Evolutionary conservation across 306 rosid species (phyloP), one percentile per base, ranked within the genome.

Genomic region (Medicago arabica): DNA sequence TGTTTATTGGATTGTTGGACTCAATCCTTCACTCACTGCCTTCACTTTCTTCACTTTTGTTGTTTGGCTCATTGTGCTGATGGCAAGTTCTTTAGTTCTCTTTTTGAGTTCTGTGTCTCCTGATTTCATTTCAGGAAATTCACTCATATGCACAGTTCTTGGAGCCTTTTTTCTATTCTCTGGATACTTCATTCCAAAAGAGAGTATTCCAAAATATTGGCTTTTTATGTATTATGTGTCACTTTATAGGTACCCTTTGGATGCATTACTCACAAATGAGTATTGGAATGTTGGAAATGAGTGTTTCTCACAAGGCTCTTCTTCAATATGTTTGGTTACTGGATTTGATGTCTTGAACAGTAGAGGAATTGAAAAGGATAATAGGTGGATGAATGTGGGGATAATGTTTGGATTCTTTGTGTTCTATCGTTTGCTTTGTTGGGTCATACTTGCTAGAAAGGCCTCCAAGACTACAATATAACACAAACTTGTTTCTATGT

Each of bases 171-270:
- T 94, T 46, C 86, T 94, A 49, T 92, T 94, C 89, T 94, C 97
- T 1, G 97, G 98, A 17, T 94, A 94, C 86, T 94, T 94, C 86
- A 94, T 94, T 12, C 97, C 98, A 3, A 94, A 84, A 69, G 90
- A 90, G 25, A 88, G 86, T 78, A 94, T 94, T 14, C 98, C 98
- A 9, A 92, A 86, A 12, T 88, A 85, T 53, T 94, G 98, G 98
- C 76, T 92, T 43, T 94, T 94, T 78, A 90, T 94, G 98, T 92
- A 94, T 87, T 94, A 92, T 43, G 96, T 94, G 59, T 94, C 98
- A 0, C 85, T 94, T 23, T 94, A 94, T 81, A 88, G 88, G 75
- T 94, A 92, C 84, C 97, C 98, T 0, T 79, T 94, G 82, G 98
- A 94, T 82, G 84, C 93, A 3, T 71, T 94, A 62, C 84, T 92